Percentiles rank a stretch among this genome's conserved stretches.
Conservation (phyloP, 306 rosid genomes). For the Ormosia semicastrata region DNA sequence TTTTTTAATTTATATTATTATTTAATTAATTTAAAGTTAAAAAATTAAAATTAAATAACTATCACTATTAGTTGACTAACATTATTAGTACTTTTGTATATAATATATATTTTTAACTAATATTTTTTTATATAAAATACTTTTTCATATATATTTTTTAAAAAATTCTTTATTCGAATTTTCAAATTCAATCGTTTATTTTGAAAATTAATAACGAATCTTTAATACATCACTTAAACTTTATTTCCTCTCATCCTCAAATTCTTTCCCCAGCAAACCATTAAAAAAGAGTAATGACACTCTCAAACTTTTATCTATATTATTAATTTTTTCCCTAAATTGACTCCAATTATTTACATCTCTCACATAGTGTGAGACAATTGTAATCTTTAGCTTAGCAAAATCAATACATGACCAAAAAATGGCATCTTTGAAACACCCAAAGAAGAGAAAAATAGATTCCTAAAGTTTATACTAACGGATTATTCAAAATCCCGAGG, state of each 20-base stretch:
- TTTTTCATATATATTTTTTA: too few species aligned
- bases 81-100: too few species aligned
- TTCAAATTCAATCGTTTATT: too few species aligned
- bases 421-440: too few species aligned
- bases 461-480: neutral
- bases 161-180: too few species aligned
- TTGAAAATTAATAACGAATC: neutral
- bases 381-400: neutral
- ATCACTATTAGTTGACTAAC: too few species aligned
- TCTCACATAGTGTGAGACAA: neutral
- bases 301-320: neutral
- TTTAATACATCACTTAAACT: neutral
- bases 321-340: neutral
- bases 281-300: neutral
- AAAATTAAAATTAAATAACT: too few species aligned
- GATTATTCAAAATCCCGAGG: neutral
- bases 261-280: neutral
- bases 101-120: too few species aligned
- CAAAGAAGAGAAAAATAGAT: too few species aligned
- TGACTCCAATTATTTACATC: neutral
- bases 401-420: neutral
- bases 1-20: too few species aligned
- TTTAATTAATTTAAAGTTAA: too few species aligned
- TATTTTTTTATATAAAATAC: too few species aligned
- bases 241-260: neutral